phyloP scores from a whole-genome alignment of 2,329 filamentous ascomycete species.

The Claviceps maximensis region DNA sequence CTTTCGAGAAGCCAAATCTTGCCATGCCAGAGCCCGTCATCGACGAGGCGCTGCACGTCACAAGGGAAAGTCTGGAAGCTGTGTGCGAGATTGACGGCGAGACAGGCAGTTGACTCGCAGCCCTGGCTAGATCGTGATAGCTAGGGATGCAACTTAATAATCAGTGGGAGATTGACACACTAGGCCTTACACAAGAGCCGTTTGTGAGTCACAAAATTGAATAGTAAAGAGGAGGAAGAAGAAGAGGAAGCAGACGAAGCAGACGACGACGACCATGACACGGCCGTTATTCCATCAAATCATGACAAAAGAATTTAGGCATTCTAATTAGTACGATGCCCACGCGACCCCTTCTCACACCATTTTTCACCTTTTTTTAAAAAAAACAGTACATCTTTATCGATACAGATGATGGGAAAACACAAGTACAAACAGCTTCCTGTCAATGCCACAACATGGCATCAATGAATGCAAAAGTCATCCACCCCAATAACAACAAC shows the following conservation, averaged over 20 bases:
- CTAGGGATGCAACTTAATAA: not conserved
- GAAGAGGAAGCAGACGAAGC: not conserved
- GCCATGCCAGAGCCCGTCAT: slow-evolving; percentile 47
- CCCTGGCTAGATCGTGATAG: slow-evolving; percentile 1
- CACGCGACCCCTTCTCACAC: no score
- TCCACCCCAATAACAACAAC: no score
- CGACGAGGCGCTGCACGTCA: slow-evolving; percentile 47
- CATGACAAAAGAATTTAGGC: no score
- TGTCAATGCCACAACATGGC: no score
- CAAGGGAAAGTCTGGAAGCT: slow-evolving; percentile 43
- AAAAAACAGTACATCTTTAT: no score
- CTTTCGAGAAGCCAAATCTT: slow-evolving; percentile 23
- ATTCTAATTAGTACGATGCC: no score
- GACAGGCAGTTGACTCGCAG: slow-evolving; percentile 6
- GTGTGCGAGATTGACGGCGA: slow-evolving; percentile 28
- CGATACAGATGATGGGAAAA: no score
- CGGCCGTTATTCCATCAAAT: not conserved
- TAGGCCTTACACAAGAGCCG: not conserved
- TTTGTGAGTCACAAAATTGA: not conserved
- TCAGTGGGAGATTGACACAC: not conserved
- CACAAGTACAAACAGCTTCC: no score
- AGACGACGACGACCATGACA: not conserved
- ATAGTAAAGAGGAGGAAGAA: not conserved
- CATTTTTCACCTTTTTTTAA: no score
- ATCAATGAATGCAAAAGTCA: no score